Percentiles rank a stretch among this genome's conserved stretches.
Evolutionary conservation across 2,329 filamentous ascomycete genomes (phyloP).

Genomic region (Stemphylium vesicarium): DNA sequence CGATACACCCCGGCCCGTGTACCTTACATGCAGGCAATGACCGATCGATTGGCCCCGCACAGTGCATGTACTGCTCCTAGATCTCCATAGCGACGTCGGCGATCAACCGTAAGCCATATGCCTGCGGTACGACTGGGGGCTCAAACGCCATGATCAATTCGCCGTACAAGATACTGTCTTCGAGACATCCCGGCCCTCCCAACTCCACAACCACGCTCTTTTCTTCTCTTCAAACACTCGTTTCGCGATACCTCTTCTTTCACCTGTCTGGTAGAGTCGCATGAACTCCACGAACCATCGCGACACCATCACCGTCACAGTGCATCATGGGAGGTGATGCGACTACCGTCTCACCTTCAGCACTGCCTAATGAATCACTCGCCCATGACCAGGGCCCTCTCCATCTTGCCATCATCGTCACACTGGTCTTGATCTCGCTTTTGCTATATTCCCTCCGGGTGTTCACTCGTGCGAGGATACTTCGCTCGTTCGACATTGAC

Average conservation of each 20-base stretch:
- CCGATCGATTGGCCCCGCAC: neutral
- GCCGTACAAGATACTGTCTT: constrained; percentile 11
- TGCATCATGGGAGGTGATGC: constrained; percentile 32
- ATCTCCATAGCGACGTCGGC: constrained; percentile 17
- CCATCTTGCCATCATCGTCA: constrained; percentile 51
- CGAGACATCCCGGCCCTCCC: constrained; percentile 6
- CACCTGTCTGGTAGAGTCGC: constrained; percentile 1
- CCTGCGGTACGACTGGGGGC: constrained; percentile 13
- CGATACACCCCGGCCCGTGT: constrained; percentile 6
- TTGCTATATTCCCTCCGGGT: constrained; percentile 51
- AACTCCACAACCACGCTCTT: constrained; percentile 7
- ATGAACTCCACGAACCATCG: constrained; percentile 17
- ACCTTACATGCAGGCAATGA: constrained; percentile 8
- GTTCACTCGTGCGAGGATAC: constrained; percentile 55
- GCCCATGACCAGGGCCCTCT: constrained; percentile 38
- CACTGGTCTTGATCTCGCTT: constrained; percentile 50
- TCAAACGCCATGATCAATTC: constrained; percentile 10
- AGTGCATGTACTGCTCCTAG: constrained; percentile 5
- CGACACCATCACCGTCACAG: constrained; percentile 16
- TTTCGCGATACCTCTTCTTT: constrained; percentile 3
- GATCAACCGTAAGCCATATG: constrained; percentile 12
- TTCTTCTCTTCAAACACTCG: constrained; percentile 9
- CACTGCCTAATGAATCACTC: constrained; percentile 19
- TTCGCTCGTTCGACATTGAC: constrained; percentile 58
- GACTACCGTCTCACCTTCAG: constrained; percentile 10